A percentile compares a stretch with the other conserved stretches of the same genome.
phyloP scores from a whole-genome alignment of 1,284 basidiomycete genomes.

The Ganoderma lucidum region DNA sequence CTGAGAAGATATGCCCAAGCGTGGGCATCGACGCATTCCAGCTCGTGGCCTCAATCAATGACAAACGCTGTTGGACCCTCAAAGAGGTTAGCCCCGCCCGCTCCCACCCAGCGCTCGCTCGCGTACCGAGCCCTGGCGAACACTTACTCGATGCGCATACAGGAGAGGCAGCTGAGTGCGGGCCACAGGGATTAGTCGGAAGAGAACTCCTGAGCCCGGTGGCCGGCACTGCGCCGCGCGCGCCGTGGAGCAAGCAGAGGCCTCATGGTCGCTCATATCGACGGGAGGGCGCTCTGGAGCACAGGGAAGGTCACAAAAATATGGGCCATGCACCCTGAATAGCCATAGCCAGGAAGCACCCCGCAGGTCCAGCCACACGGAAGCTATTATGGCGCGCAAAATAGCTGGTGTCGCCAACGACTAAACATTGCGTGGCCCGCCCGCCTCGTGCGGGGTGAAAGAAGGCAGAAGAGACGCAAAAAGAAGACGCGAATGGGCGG shows the following conservation, averaged over 20 bases:
- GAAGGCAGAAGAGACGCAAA: neutral
- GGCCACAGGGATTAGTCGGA: neutral
- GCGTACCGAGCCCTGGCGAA: neutral
- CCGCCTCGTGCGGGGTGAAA: neutral
- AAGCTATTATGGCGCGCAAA: slow-evolving; percentile 4
- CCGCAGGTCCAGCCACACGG: slow-evolving; percentile 1
- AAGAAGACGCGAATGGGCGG: slow-evolving; percentile 9
- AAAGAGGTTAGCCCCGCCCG: slow-evolving; percentile 18
- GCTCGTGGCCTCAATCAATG: slow-evolving; percentile 15
- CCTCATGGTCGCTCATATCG: neutral
- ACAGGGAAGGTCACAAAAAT: neutral
- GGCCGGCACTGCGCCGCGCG: neutral
- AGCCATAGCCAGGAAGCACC: neutral
- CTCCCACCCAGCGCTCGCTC: neutral
- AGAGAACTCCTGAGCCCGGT: neutral
- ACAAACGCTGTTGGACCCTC: slow-evolving; percentile 28
- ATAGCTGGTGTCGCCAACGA: neutral
- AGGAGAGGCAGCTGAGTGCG: neutral
- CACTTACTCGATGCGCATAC: neutral
- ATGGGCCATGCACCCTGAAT: neutral
- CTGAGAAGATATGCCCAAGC: slow-evolving; percentile 16
- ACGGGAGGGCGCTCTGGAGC: neutral
- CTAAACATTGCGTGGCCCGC: neutral
- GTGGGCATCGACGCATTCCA: slow-evolving; percentile 14
- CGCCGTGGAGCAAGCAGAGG: neutral